These are phyloP conservation scores for Maudiozyma turicensis DNA, from an alignment of 805 yeast species.

Conservation along the genomic window DNA sequence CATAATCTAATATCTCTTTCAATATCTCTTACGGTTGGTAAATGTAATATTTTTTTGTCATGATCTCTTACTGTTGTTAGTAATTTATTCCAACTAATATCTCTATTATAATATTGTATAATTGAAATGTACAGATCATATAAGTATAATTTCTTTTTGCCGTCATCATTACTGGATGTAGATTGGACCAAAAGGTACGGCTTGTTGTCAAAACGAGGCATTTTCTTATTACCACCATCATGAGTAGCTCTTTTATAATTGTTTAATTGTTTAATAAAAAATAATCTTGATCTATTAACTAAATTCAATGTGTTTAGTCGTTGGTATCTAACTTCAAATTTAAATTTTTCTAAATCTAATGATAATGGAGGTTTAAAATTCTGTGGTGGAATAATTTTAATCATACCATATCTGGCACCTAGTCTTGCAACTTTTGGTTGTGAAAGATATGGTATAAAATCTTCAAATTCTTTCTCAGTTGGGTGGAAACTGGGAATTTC, in stretches of 20 bases:
- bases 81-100: neutral
- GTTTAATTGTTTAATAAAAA: conserved; percentile 51
- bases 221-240: no score
- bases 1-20: conserved; percentile 19
- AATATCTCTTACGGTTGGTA: neutral
- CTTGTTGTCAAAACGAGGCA: neutral
- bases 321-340: conserved; percentile 62
- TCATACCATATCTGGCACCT: conserved; percentile 61
- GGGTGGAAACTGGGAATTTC: conserved; percentile 49
- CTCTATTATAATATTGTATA: conserved; percentile 14
- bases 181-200: neutral
- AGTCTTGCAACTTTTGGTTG: conserved; percentile 32
- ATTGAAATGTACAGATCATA: conserved; percentile 34
- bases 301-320: conserved; percentile 54
- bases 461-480: conserved; percentile 42
- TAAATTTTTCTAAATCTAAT: conserved; percentile 42
- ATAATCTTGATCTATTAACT: conserved; percentile 49
- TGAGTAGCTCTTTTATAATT: conserved; percentile 31
- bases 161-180: neutral
- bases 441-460: conserved; percentile 61
- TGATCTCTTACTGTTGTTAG: neutral
- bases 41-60: neutral
- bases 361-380: conserved; percentile 44
- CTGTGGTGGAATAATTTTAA: conserved; percentile 60
- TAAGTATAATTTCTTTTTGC: conserved; percentile 16